Evolutionary conservation across 169 alveolate species (phyloP).

Genomic region (Eimeria tenella): DNA sequence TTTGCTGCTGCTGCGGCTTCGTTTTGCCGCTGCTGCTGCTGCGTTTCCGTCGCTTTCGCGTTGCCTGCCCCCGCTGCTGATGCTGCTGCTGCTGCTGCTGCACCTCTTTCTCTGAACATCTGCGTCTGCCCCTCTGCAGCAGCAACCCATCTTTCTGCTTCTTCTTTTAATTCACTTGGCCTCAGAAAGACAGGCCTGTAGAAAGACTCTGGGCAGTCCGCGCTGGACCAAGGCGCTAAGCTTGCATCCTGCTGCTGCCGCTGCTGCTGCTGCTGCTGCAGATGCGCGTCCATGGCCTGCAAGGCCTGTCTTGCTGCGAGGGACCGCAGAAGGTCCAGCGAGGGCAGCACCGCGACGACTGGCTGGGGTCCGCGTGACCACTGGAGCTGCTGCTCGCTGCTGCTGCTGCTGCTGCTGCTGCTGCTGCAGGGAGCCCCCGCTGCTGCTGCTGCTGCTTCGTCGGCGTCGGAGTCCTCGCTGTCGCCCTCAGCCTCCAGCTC

Average conservation of each 20-base stretch:
- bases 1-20: constrained; percentile 13
- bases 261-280: constrained; percentile 56
- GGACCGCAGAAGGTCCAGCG: constrained; percentile 62
- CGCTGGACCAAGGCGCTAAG: background rate
- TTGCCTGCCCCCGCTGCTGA: background rate
- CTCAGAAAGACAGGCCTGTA: constrained; percentile 26
- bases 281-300: constrained; percentile 47
- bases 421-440: background rate
- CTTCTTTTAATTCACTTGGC: constrained; percentile 22
- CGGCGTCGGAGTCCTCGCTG: constrained; percentile 14
- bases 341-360: constrained; percentile 21
- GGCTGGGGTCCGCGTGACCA: background rate
- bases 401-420: constrained; percentile 29
- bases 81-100: background rate
- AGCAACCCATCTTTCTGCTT: constrained; percentile 29
- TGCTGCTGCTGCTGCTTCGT: constrained; percentile 9
- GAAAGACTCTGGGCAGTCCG: constrained; percentile 22
- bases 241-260: background rate
- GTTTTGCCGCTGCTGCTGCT: constrained; percentile 20
- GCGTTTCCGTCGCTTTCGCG: background rate
- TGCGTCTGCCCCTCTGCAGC: background rate
- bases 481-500: constrained; percentile 32
- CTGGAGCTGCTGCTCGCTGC: background rate
- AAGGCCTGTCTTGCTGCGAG: constrained; percentile 44
- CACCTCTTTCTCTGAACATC: background rate